Evolutionary conservation across 805 yeast genomes (phyloP).

Genomic region (Ogataea chonburiensis): DNA sequence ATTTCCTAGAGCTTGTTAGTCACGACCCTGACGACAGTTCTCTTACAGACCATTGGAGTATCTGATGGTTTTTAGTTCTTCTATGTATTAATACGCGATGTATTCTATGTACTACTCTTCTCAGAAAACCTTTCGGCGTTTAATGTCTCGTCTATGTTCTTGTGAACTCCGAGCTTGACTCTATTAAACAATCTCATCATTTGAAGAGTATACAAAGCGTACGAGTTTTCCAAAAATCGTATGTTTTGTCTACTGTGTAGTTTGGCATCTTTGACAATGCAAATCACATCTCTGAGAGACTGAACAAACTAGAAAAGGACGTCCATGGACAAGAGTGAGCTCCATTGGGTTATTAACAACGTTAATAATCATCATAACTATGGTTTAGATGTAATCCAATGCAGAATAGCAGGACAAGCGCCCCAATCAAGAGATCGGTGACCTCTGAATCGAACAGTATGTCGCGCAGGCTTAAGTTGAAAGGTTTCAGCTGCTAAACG

Average conservation of each 20-base stretch:
- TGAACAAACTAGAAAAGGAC: conserved; percentile 33
- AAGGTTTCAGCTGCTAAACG: neutral
- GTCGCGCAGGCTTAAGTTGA: neutral
- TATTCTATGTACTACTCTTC: conserved; percentile 7
- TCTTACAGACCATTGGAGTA: conserved; percentile 34
- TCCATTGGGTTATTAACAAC: conserved; percentile 68
- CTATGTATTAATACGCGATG: conserved; percentile 9
- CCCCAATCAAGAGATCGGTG: conserved; percentile 12
- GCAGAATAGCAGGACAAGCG: conserved; percentile 48
- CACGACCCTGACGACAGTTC: conserved; percentile 36
- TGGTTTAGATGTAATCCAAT: conserved; percentile 61
- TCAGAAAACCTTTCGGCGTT: conserved; percentile 26
- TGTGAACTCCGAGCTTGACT: conserved; percentile 82
- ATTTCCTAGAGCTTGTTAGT: conserved; percentile 68
- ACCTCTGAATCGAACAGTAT: conserved; percentile 4
- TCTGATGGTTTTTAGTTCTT: conserved; percentile 5
- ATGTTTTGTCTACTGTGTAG: conserved; percentile 29
- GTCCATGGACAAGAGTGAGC: conserved; percentile 75
- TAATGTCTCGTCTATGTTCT: conserved; percentile 53
- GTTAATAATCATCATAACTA: conserved; percentile 68
- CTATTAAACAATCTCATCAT: conserved; percentile 79
- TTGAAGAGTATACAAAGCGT: conserved; percentile 5
- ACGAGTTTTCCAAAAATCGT: conserved; percentile 4
- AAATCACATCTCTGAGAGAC: conserved; percentile 30
- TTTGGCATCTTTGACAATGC: conserved; percentile 72